Base-by-base conservation (phyloP, 768 basidiomycete genomes). In the Lactarius akahatsu region DNA sequence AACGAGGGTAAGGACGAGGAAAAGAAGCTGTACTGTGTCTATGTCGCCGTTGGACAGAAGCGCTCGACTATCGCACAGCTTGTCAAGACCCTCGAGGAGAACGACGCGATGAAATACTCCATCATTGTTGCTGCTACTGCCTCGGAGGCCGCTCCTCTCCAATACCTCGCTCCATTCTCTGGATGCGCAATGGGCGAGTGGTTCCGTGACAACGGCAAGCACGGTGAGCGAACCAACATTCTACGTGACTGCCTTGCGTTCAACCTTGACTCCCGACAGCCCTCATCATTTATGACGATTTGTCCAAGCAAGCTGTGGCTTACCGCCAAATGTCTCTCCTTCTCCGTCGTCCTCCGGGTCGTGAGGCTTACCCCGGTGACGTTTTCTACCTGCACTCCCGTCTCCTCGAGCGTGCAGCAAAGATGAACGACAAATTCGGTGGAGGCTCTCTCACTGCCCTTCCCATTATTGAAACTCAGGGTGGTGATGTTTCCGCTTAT, bases 181-280 rank as follows among this genome's bases (percentile, higher is more conserved):
- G 97, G 97, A 70, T 96, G 94, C 80, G 97, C 97, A 75, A 99
- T 99, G 95, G 97, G 97, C 78, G 97, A 99, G 83, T 99, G 96
- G 96, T 99, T 99, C 97, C 92, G 94, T 81, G 97, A 99, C 82
- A 99, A 99, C 79, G 96, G 95, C 83, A 98, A 96, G 83, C 97
- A 99, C 80, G 96, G 91, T 91, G 74, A 62, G 87, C 73, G 30
- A n/a, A 36, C 1, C 57, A n/a, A 15, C 16, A 26, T 45, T 4
- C 23, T 16, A 18, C 57, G 57, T 26, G 15, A 15, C 16, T 11
- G 30, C 6, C 16, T 55, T 28, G 54, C 20, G 41, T 32, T 70
- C 18, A 64, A 38, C 52, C 23, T 41, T 9, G 2, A 11, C 20
- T 32, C 56, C 18, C 38, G 28, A 20, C 58, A 91, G 91, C 96